phyloP scores from a whole-genome alignment of 2,329 filamentous ascomycete species.

The Aschersonia sp. region DNA sequence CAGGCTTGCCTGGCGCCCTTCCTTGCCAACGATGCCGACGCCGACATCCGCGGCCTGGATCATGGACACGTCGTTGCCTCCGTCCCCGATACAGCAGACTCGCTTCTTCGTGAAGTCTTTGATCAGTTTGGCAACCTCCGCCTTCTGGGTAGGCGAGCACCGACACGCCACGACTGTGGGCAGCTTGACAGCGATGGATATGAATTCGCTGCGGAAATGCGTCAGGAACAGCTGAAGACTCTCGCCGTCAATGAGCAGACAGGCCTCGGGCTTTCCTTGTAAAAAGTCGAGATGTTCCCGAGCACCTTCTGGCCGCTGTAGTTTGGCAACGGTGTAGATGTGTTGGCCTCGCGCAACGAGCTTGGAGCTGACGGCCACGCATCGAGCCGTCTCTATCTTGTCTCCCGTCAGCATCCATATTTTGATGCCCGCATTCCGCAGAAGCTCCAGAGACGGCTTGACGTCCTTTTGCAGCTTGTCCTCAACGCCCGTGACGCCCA shows the following conservation, averaged over 20 bases:
- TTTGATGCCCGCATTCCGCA: constrained; percentile 94
- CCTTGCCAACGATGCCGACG: constrained; percentile 95
- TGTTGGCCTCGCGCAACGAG: constrained; percentile 87
- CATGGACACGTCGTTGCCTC: constrained; percentile 97
- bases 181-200: constrained; percentile 72
- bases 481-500: constrained; percentile 96
- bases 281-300: constrained; percentile 83
- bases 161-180: constrained; percentile 92
- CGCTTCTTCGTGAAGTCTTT: constrained; percentile 85
- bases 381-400: constrained; percentile 94
- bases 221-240: constrained; percentile 71
- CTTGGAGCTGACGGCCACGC: constrained; percentile 89
- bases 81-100: constrained; percentile 93
- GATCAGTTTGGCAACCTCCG: constrained; percentile 82
- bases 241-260: constrained; percentile 88
- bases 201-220: constrained; percentile 73
- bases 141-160: constrained; percentile 94
- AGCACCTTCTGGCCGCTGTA: constrained; percentile 71
- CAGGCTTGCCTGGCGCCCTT: constrained; percentile 84
- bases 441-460: constrained; percentile 83
- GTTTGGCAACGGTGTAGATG: constrained; percentile 81
- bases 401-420: constrained; percentile 99
- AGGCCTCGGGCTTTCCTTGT: constrained; percentile 72
- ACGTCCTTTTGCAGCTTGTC: constrained; percentile 93
- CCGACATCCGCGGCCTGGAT: constrained; percentile 97